Conservation (phyloP, 768 basidiomycete species). For the Pholiota molesta region DNA sequence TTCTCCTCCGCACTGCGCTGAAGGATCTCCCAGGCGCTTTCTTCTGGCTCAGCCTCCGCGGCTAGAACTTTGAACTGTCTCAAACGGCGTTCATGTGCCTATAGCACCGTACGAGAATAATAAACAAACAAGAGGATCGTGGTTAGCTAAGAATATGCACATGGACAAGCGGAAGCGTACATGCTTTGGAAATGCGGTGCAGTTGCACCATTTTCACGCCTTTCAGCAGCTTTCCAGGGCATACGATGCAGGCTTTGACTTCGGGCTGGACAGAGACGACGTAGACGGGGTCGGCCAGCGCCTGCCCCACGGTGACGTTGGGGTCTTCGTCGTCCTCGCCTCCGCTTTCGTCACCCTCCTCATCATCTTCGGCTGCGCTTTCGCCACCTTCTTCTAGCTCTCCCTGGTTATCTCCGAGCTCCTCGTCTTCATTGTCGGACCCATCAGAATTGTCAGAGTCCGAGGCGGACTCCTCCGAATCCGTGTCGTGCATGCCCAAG, state of each 20-base stretch:
- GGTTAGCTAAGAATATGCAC: constrained; percentile 7
- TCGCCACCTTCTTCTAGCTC: constrained; percentile 32
- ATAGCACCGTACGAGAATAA: constrained; percentile 10
- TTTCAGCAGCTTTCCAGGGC: constrained; percentile 76
- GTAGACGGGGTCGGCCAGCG: constrained; percentile 66
- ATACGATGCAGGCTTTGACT: constrained; percentile 63
- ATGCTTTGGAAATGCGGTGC: constrained; percentile 67
- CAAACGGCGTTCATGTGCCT: constrained; percentile 70
- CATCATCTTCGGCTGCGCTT: constrained; percentile 1
- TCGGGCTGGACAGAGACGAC: constrained; percentile 57
- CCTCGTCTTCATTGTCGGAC: constrained; percentile 21
- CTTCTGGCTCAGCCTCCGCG: constrained; percentile 38
- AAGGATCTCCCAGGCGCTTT: constrained; percentile 52
- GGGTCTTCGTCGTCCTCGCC: constrained; percentile 36
- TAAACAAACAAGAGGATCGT: constrained; percentile 7
- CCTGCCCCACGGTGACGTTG: constrained; percentile 58
- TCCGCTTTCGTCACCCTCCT: constrained; percentile 23
- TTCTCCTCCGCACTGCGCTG: constrained; percentile 29
- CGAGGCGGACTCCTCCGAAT: constrained; percentile 73
- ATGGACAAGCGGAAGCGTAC: constrained; percentile 36
- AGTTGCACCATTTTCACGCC: constrained; percentile 53
- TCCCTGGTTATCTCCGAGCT: constrained; percentile 23
- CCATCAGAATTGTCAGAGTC: constrained; percentile 34
- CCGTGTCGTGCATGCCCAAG: constrained; percentile 72
- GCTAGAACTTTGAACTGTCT: constrained; percentile 51